Evolutionary conservation across 768 basidiomycete species (phyloP).

Genomic region (Crucibulum laeve): DNA sequence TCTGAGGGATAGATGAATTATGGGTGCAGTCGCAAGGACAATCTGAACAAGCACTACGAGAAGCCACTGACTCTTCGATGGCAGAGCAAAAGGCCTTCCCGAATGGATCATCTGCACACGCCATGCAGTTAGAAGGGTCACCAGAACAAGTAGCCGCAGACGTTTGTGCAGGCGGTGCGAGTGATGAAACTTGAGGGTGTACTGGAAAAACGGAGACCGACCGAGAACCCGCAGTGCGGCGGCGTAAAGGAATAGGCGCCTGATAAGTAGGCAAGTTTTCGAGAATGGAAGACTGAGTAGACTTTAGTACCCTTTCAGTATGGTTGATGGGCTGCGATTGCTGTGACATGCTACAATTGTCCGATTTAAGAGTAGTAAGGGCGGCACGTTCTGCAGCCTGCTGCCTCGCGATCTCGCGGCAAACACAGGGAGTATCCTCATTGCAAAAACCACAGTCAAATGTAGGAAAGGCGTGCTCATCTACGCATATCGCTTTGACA

Average conservation of each 20-base stretch:
- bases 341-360: slow-evolving; percentile 7
- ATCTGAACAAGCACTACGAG: slow-evolving; percentile 45
- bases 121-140: slow-evolving; percentile 81
- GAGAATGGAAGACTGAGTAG: slow-evolving; percentile 48
- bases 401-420: slow-evolving; percentile 60
- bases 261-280: slow-evolving; percentile 79
- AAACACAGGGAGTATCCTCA: slow-evolving; percentile 69
- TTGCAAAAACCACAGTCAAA: slow-evolving; percentile 77
- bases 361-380: slow-evolving; percentile 15
- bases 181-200: slow-evolving; percentile 20
- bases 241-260: slow-evolving; percentile 77
- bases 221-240: slow-evolving; percentile 34
- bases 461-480: slow-evolving; percentile 31
- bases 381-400: slow-evolving; percentile 25
- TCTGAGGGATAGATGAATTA: background rate
- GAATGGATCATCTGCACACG: slow-evolving; percentile 82
- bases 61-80: slow-evolving; percentile 57
- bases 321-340: background rate
- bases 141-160: slow-evolving; percentile 70
- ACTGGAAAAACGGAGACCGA: slow-evolving; percentile 54
- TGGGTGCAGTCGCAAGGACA: slow-evolving; percentile 38
- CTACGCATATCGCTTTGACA: slow-evolving; percentile 18
- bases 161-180: slow-evolving; percentile 10
- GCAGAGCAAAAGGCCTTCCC: slow-evolving; percentile 86
- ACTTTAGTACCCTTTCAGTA: background rate